Evolutionary conservation across 345 rosid species (phyloP).

Genomic region (Populus tremula): DNA sequence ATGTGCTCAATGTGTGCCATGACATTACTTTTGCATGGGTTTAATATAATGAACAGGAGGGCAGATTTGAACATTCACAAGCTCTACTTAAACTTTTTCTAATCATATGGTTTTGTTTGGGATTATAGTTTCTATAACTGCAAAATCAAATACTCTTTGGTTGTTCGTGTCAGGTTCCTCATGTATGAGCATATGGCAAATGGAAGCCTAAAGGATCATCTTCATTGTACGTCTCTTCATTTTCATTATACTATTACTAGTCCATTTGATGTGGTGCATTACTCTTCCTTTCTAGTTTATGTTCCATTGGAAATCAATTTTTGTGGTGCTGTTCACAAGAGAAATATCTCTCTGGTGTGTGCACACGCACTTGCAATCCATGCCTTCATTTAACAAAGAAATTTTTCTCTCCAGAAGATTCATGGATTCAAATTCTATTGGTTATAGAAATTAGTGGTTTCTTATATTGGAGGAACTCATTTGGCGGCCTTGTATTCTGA

Average conservation of each 20-base stretch:
- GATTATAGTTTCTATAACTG: too few relatives aligned
- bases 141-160: background rate
- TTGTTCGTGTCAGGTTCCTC: conserved; percentile 57
- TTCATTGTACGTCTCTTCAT: conserved; percentile 61
- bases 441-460: background rate
- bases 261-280: too few relatives aligned
- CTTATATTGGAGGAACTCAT: background rate
- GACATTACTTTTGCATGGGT: too few relatives aligned
- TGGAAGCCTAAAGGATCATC: conserved; percentile 87
- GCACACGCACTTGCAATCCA: background rate
- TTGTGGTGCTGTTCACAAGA: too few relatives aligned
- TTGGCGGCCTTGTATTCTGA: conserved; percentile 8
- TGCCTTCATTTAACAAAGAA: background rate
- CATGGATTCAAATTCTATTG: background rate
- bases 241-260: background rate
- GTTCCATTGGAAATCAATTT: background rate
- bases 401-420: background rate
- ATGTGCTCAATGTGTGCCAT: too few relatives aligned
- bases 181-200: conserved; percentile 87
- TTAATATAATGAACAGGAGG: too few relatives aligned
- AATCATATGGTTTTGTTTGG: too few relatives aligned
- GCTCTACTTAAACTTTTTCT: too few relatives aligned
- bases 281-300: too few relatives aligned
- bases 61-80: too few relatives aligned
- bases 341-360: too few relatives aligned